Evolutionary conservation across 106 monocot genomes (phyloP), one percentile per base, ranked within the genome.

Genomic region (Dendrobium nobile): DNA sequence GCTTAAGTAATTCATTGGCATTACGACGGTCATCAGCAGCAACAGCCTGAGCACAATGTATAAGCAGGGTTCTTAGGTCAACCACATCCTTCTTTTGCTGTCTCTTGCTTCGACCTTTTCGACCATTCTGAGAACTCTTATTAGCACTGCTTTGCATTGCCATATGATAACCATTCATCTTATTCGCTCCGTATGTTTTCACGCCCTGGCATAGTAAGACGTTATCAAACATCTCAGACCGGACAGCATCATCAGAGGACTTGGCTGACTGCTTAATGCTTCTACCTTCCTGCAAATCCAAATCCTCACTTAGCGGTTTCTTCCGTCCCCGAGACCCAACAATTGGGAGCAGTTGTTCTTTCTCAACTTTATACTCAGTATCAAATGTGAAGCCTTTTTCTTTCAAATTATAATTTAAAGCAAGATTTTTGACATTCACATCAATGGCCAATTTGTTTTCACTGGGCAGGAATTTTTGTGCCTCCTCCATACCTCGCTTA

Each of bases 41-140:
- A 24, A 96, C 96, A 26, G 92, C 87, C 77, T 96, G 93, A 77
- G 93, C 91, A 77, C 96, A 96, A 15, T 90, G 87, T 33, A 91
- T 82, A 64, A 96, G 89, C 10, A 96, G 82, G 54, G 85, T 89
- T 75, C 93, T 84, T 16, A 96, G 79, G 77, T 93, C 93, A 6
- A 90, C 89, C 61, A 91, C 90, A 27, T 93, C 89, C 79, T 93
- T 91, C 78, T 87, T 92, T 2, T 45, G 58, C 41, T 91, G 86
- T 80, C 83, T 95, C 87, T 85, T 92, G 16, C 86, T 80, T n/a
- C 84, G 79, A 11, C 81, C 85, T 79, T 83, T 93, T 2, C 73
- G 44, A 18, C 72, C 77, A 51, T 47, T 80, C 77, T 77, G 82
- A 11, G 78, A 48, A 73, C 73, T 82, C 37, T 67, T 82, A 55